A percentile compares a stretch with the other conserved stretches of the same genome.
These are phyloP conservation scores for Podospora anserina DNA, from an alignment of 495 filamentous ascomycete species.

Conservation along the genomic window DNA sequence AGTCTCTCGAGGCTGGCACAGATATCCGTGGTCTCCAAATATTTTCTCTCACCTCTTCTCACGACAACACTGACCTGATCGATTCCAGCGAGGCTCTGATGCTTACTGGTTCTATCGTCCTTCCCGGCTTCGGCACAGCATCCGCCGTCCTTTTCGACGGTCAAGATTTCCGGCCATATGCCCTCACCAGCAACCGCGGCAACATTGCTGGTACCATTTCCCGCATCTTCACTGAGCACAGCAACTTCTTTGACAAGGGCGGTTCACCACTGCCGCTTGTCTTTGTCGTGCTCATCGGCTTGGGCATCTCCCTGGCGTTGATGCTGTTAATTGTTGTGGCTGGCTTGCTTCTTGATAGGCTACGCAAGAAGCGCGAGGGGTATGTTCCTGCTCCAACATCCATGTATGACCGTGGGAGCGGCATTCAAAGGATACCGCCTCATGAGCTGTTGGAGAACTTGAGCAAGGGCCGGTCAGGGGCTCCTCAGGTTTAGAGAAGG, in stretches of 20 bases:
- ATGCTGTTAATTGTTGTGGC: constrained; percentile 84
- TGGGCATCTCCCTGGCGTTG: constrained; percentile 81
- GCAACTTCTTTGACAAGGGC: constrained; percentile 57
- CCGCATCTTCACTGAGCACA: constrained; percentile 70
- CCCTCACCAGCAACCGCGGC: constrained; percentile 65
- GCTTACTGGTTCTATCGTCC: constrained; percentile 71
- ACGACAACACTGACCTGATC: constrained; percentile 62
- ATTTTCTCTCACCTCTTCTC: constrained; percentile 62
- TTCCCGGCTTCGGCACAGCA: constrained; percentile 70
- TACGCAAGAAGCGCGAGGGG: constrained; percentile 79
- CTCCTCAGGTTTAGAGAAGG: constrained; percentile 38
- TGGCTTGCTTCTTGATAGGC: constrained; percentile 78
- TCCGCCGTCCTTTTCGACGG: constrained; percentile 90
- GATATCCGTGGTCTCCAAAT: constrained; percentile 76
- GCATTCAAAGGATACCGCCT: constrained; percentile 77
- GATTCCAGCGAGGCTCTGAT: constrained; percentile 68
- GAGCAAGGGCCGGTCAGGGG: constrained; percentile 37
- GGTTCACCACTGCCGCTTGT: constrained; percentile 64
- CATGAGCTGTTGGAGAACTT: constrained; percentile 66
- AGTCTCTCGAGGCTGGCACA: constrained; percentile 60
- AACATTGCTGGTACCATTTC: constrained; percentile 68
- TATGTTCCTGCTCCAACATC: constrained; percentile 77
- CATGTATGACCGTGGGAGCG: constrained; percentile 68
- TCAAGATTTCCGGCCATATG: constrained; percentile 69
- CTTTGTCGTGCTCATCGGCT: constrained; percentile 86